These are phyloP conservation scores for Xenoacremonium recifei DNA, from an alignment of 2,329 filamentous ascomycete genomes.

Conservation along the genomic window DNA sequence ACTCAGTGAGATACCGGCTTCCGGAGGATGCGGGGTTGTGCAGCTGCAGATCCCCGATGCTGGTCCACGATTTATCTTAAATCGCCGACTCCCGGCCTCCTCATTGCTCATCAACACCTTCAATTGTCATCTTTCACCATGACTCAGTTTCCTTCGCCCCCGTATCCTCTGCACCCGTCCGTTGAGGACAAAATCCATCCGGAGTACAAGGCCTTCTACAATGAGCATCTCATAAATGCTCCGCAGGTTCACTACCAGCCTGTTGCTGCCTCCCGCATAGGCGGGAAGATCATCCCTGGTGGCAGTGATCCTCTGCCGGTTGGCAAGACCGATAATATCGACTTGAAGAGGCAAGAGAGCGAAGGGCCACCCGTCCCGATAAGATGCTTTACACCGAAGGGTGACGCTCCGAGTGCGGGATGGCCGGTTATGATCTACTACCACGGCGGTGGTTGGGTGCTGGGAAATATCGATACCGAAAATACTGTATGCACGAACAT, in stretches of 20 bases:
- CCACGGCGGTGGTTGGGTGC: slow-evolving; percentile 38
- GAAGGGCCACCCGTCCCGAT: slow-evolving; percentile 47
- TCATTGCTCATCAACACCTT: too few species aligned
- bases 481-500: slow-evolving; percentile 33
- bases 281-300: slow-evolving; percentile 51
- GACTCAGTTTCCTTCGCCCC: slow-evolving; percentile 2
- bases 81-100: too few species aligned
- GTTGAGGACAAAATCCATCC: slow-evolving; percentile 40
- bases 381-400: slow-evolving; percentile 50
- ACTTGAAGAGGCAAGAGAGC: slow-evolving; percentile 41
- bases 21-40: too few species aligned
- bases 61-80: too few species aligned
- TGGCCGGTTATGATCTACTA: slow-evolving; percentile 58
- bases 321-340: slow-evolving; percentile 43
- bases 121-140: slow-evolving; percentile 3
- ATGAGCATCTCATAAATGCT: slow-evolving; percentile 46
- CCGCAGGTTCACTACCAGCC: slow-evolving; percentile 56
- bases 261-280: slow-evolving; percentile 47
- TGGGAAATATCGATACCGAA: neutral
- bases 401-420: slow-evolving; percentile 40
- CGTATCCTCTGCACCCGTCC: slow-evolving; percentile 45
- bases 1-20: too few species aligned
- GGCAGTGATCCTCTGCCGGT: slow-evolving; percentile 48
- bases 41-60: too few species aligned
- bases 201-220: slow-evolving; percentile 53